Percentiles rank a stretch among this genome's conserved stretches.
Conservation (phyloP, 2,329 filamentous ascomycete species). For the Paracamarosporium sp. region DNA sequence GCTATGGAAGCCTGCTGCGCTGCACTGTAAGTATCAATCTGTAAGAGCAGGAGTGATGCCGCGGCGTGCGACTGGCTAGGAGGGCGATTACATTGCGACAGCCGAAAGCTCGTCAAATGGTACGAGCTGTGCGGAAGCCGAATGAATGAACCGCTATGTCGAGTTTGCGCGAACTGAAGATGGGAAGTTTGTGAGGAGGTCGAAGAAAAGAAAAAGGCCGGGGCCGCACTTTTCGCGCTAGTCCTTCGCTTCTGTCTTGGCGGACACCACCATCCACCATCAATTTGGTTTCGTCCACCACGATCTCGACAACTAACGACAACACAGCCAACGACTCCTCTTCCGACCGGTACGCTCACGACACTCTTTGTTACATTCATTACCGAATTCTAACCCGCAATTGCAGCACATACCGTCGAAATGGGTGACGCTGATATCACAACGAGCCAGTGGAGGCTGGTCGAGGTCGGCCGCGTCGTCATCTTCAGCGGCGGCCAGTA, state of each 20-base stretch:
- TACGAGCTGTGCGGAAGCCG: neutral
- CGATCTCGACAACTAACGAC: slow-evolving; percentile 31
- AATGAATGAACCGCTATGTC: neutral
- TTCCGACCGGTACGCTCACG: slow-evolving; percentile 48
- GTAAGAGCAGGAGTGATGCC: neutral
- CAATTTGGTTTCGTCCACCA: slow-evolving; percentile 18
- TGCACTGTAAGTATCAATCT: neutral
- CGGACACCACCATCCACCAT: slow-evolving; percentile 9
- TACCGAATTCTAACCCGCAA: slow-evolving; percentile 32
- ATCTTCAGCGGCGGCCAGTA: slow-evolving; percentile 84
- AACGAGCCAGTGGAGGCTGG: slow-evolving; percentile 75
- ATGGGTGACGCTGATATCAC: slow-evolving; percentile 57
- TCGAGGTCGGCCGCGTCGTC: slow-evolving; percentile 98
- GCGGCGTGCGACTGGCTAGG: neutral
- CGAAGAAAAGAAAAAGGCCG: neutral
- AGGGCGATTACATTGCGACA: neutral
- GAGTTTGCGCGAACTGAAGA: neutral
- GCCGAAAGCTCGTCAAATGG: neutral
- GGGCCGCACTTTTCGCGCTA: neutral
- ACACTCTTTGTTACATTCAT: slow-evolving; percentile 25
- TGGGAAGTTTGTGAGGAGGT: neutral
- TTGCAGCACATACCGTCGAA: slow-evolving; percentile 48
- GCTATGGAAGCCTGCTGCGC: neutral
- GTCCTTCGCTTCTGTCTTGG: neutral
- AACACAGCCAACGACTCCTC: slow-evolving; percentile 43